Conservation (phyloP, 768 basidiomycete species). For the Gyrodon lividus region DNA sequence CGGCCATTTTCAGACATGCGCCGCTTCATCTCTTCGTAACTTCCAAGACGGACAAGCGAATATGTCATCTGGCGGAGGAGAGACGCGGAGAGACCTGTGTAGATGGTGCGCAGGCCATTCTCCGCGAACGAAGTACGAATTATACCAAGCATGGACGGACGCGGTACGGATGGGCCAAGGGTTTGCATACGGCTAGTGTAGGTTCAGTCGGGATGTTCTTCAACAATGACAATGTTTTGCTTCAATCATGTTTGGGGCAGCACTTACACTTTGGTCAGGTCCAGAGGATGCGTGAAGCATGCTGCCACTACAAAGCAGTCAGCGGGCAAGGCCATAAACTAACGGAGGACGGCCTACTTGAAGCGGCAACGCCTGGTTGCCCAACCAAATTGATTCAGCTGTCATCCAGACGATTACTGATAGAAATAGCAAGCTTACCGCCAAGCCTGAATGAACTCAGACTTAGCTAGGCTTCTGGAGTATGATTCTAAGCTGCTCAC, state of each 20-base stretch:
- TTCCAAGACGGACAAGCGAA: slow-evolving; percentile 80
- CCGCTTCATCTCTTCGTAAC: slow-evolving; percentile 75
- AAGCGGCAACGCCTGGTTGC: slow-evolving; percentile 56
- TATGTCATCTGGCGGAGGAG: slow-evolving; percentile 90
- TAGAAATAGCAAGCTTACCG: slow-evolving; percentile 38
- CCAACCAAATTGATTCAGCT: slow-evolving; percentile 6
- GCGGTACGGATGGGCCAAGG: slow-evolving; percentile 45
- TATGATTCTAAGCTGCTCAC: slow-evolving; percentile 16
- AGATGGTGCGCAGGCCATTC: slow-evolving; percentile 72
- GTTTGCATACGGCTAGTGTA: slow-evolving; percentile 78
- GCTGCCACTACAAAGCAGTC: slow-evolving; percentile 61
- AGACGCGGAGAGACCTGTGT: slow-evolving; percentile 80
- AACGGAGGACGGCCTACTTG: slow-evolving; percentile 43
- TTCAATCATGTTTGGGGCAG: too few relatives aligned
- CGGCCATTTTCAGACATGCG: slow-evolving; percentile 48
- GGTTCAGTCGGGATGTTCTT: slow-evolving; percentile 1
- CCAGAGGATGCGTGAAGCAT: slow-evolving; percentile 77
- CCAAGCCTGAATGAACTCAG: slow-evolving; percentile 49
- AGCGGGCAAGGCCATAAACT: neutral
- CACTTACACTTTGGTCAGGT: slow-evolving; percentile 81
- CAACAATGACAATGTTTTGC: neutral
- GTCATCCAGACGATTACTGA: slow-evolving; percentile 3
- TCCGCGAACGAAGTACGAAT: slow-evolving; percentile 62
- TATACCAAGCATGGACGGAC: slow-evolving; percentile 64
- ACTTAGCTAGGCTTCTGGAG: neutral